Evolutionary conservation across 139 green algal genomes (phyloP), one percentile per base, ranked within the genome.

Genomic region (Haematococcus sp.): DNA sequence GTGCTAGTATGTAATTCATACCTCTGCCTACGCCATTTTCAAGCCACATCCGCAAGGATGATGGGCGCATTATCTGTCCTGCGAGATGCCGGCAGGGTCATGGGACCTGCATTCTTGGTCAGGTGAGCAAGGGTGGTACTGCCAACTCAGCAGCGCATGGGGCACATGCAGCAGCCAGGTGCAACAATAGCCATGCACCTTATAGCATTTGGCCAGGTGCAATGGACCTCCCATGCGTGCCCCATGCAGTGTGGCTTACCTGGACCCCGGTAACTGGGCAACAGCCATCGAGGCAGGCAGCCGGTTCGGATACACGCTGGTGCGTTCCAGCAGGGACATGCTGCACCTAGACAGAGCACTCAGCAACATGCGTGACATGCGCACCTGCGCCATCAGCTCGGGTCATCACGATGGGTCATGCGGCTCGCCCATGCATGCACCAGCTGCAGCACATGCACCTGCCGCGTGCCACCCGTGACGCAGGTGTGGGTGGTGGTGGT

Each of bases 231-330:
- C 5, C 58, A 49, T 34, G 17, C 63, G n/a, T 9, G 7, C 43
- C 23, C 1, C 17, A 30, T 55, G 34, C 59, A 46, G 27, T 78
- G 84, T 90, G 40, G 81, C 81, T 0, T 87, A 88, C 69, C 58
- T 88, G 30, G 85, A 90, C 54, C 85, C 85, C n/a, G 85, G 85
- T 40, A 90, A 90, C 64, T 90, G 85, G 85, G 85, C 85, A 5
- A 88, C 83, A 40, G 80, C 83, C 2, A 89, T 90, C 19, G 85
- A 90, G 64, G 84, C 74, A 16, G 85, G 85, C 30, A 82, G 71
- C 13, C 59, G 80, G 2, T 88, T 88, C 34, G 85, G 85, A 0
- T 90, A 90, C 35, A 68, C 85, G 56, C 81, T 89, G 68, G 83
- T 88, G 66, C 7, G 76, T 20, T 17, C 3, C 22, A 27, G 30